A percentile compares a stretch with the other conserved stretches of the same genome.
These are phyloP conservation scores for Miscanthus lutarioriparius DNA, from an alignment of 176 grass and related monocot genomes.

Conservation along the genomic window DNA sequence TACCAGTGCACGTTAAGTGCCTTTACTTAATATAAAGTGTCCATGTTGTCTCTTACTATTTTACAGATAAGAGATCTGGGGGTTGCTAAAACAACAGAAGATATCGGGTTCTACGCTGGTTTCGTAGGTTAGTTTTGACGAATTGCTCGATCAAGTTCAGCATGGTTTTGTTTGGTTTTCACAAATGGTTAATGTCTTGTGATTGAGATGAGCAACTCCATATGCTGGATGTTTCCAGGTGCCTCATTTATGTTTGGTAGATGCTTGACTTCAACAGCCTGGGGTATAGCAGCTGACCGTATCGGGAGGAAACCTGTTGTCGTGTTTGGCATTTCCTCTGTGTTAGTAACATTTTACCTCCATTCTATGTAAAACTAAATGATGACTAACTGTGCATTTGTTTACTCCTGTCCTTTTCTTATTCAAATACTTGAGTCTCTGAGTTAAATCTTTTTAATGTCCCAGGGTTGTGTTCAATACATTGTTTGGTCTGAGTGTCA, in stretches of 20 bases:
- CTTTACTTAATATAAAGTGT: constrained; percentile 19
- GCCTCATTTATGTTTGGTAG: constrained; percentile 95
- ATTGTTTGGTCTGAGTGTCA: constrained; percentile 87
- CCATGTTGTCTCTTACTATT: background rate
- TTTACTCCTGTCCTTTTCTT: background rate
- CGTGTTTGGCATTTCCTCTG: constrained; percentile 65
- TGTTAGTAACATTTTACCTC: constrained; percentile 69
- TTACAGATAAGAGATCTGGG: constrained; percentile 85
- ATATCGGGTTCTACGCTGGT: constrained; percentile 97
- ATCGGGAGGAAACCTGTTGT: constrained; percentile 90
- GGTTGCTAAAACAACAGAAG: constrained; percentile 85
- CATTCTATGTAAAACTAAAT: background rate
- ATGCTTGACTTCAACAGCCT: constrained; percentile 80
- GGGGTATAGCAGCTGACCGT: constrained; percentile 83
- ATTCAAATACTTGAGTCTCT: background rate
- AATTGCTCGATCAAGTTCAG: background rate
- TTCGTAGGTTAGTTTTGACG: constrained; percentile 67
- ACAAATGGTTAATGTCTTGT: background rate
- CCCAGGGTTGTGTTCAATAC: constrained; percentile 86
- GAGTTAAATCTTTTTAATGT: constrained; percentile 30
- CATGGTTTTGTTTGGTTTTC: background rate
- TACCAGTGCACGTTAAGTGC: background rate
- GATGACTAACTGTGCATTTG: background rate
- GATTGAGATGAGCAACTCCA: background rate
- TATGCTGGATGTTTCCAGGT: constrained; percentile 59